Percentiles rank a stretch among this genome's conserved stretches.
Evolutionary conservation across 331 rosid species (phyloP).

Genomic region (Rosa hybrid): DNA sequence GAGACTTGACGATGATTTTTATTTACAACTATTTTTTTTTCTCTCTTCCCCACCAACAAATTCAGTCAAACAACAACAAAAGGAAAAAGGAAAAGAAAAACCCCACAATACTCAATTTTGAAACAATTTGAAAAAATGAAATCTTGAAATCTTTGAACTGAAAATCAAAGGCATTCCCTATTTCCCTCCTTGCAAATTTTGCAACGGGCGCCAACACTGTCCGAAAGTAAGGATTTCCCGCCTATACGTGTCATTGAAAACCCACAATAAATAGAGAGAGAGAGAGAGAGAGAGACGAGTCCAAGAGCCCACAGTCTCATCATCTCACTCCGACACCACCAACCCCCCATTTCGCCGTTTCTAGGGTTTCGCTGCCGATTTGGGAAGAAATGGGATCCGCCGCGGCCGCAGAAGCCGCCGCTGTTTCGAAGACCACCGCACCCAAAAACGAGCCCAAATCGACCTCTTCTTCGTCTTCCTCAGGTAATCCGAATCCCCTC

Average conservation of each 20-base stretch:
- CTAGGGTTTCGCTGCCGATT: constrained; percentile 1
- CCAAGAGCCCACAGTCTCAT: background rate
- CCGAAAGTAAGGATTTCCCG: background rate
- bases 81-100: background rate
- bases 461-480: background rate
- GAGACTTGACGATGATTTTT: too few species aligned
- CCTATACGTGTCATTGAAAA: constrained; percentile 1
- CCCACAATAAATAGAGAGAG: background rate
- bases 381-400: background rate
- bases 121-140: background rate
- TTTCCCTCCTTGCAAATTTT: background rate
- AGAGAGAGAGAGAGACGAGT: background rate
- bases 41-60: background rate
- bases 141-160: background rate
- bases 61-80: background rate
- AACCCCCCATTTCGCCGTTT: background rate
- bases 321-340: background rate
- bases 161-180: too few species aligned
- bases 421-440: background rate
- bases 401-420: background rate
- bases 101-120: background rate
- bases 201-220: background rate
- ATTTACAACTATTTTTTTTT: too few species aligned
- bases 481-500: background rate
- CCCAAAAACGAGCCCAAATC: background rate